phyloP scores from a whole-genome alignment of 176 grass and related monocot genomes.

The Carex scoparia region DNA sequence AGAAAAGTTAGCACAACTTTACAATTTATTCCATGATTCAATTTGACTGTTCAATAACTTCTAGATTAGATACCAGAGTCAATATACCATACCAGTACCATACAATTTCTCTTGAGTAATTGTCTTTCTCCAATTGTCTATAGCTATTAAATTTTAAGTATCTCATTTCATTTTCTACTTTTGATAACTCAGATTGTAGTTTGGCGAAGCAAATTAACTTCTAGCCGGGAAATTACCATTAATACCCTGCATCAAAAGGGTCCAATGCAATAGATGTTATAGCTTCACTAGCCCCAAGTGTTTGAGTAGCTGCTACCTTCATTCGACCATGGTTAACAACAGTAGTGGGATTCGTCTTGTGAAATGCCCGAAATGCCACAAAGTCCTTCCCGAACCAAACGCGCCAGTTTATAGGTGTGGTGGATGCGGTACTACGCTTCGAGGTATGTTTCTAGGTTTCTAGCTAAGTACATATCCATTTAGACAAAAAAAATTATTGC shows the following conservation, averaged over 20 bases:
- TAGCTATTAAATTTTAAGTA: background rate
- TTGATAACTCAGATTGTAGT: background rate
- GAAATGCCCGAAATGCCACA: conserved; percentile 71
- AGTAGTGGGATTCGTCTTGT: conserved; percentile 44
- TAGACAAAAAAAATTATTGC: background rate
- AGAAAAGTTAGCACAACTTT: background rate
- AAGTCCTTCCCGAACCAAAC: conserved; percentile 58
- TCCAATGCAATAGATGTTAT: background rate
- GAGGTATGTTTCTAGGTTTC: conserved; percentile 53
- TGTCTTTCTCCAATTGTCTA: background rate
- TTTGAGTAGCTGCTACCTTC: background rate
- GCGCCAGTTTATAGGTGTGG: conserved; percentile 64
- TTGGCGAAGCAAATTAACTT: background rate
- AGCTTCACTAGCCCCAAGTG: background rate
- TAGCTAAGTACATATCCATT: background rate
- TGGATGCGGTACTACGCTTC: conserved; percentile 53
- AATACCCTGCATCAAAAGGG: background rate
- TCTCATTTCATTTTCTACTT: background rate
- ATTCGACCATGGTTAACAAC: conserved; percentile 40
- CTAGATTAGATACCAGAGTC: background rate
- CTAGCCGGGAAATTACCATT: background rate
- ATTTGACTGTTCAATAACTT: background rate
- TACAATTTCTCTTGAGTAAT: background rate
- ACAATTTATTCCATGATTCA: background rate
- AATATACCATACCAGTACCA: background rate